Conservation (phyloP, 2,329 filamentous ascomycete species). For the Lasiodiplodia sp. region DNA sequence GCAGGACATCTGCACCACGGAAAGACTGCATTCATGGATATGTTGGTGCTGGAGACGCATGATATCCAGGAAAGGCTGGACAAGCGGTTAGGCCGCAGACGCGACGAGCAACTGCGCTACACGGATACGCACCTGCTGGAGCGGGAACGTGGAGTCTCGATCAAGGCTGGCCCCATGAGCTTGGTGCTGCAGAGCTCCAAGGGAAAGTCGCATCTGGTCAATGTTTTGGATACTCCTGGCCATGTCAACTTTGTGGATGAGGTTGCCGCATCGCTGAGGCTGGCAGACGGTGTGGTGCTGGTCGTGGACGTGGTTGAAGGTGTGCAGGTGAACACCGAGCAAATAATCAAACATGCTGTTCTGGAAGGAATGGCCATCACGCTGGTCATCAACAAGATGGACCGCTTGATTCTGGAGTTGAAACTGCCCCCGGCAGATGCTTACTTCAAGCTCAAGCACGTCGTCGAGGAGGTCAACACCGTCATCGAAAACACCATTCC, state of each 20-base stretch:
- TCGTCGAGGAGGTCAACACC: conserved; percentile 98
- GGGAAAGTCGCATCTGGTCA: conserved; percentile 93
- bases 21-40: conserved; percentile 98
- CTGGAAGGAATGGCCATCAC: conserved; percentile 88
- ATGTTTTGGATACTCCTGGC: conserved; percentile 93
- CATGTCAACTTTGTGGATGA: conserved; percentile 99
- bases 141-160: conserved; percentile 85
- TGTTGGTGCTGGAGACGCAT: conserved; percentile 95
- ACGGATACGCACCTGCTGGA: conserved; percentile 92
- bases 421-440: conserved; percentile 94
- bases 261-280: conserved; percentile 83
- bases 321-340: conserved; percentile 98
- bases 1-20: conserved; percentile 95
- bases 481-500: conserved; percentile 89
- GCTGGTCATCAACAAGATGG: conserved; percentile 96
- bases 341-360: conserved; percentile 95
- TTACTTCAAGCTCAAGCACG: conserved; percentile 98
- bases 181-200: conserved; percentile 86
- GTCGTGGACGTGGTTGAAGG: conserved; percentile 97
- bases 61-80: conserved; percentile 81
- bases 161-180: conserved; percentile 95
- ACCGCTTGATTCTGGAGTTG: conserved; percentile 90
- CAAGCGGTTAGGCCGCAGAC: conserved; percentile 78
- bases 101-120: conserved; percentile 91
- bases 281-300: conserved; percentile 90